Base-by-base conservation (phyloP, 139 green algal genomes). In the Micractinium sp. region DNA sequence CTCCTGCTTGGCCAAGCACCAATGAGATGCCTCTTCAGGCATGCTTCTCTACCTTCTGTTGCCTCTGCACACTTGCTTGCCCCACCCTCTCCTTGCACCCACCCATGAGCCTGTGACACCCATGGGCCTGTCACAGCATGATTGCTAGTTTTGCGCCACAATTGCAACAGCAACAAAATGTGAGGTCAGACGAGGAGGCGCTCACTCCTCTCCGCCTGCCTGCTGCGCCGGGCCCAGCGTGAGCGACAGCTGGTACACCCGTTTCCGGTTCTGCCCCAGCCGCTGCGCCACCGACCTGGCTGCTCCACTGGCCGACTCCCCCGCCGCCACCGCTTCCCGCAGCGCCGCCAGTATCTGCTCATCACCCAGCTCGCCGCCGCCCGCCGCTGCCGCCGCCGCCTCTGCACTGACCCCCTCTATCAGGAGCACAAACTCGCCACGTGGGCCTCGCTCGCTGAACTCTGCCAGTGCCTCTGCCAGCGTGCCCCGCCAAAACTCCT, bases 401-500 rank as follows among this genome's bases (percentile, higher is more conserved):
- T 23, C 82, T 60, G 66, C 36, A 15, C 81, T 56, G 7, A 71
- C 85, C 2, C 93, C 94, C 87, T 96, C 93, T 31, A 98, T 60
- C n/a, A 97, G 80, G 47, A 98, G 80, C 67, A 93, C 95, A 39
- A 97, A 91, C 91, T 98, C 95, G 12, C 96, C 95, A 16, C 83
- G 61, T 31, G 78, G 82, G 35, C 82, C 73, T 1, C 75, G 74
- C 74, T 56, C 38, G 2, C 22, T 38, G 31, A 79, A 91, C 88
- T 80, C 92, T 53, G 33, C 15, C 78, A 61, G 80, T 61, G 78
- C 89, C 63, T 47, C 89, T 22, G 14, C 67, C 73, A 95, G 75
- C 25, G 77, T 95, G 22, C 86, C 92, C 66, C 97, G 93, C 87
- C 93, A 95, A 69, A 97, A 95, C 90, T 98, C 95, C 88, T 99